A percentile compares a stretch with the other conserved stretches of the same genome.
These are phyloP conservation scores for Adansonia madagascariensis DNA, from an alignment of 441 rosid species.

Conservation along the genomic window DNA sequence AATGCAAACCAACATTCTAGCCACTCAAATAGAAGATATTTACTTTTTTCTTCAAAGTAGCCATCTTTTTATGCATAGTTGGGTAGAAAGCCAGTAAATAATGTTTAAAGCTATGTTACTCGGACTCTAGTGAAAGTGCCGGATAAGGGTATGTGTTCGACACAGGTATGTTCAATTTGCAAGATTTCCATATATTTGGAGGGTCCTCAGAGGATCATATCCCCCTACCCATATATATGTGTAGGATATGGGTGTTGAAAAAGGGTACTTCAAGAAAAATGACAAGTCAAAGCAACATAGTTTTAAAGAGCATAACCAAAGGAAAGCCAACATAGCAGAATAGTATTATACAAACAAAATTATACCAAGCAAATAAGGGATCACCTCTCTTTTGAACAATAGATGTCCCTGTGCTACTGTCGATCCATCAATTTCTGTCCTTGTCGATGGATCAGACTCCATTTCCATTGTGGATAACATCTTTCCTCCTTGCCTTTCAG, in stretches of 20 bases:
- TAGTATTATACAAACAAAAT: neutral
- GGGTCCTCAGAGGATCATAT: no score
- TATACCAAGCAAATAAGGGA: neutral
- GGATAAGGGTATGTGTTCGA: no score
- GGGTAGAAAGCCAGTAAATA: neutral
- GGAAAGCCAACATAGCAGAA: neutral
- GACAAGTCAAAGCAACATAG: no score
- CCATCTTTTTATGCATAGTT: neutral
- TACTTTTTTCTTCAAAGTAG: neutral
- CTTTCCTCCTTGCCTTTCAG: conserved; percentile 55
- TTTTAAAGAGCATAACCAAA: neutral
- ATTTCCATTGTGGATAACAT: conserved; percentile 63
- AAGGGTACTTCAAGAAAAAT: no score
- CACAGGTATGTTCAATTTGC: no score
- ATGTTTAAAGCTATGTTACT: no score
- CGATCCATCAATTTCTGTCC: conserved; percentile 41
- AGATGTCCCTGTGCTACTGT: conserved; percentile 44
- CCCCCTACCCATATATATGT: no score
- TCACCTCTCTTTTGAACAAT: conserved; percentile 72
- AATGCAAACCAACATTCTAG: neutral
- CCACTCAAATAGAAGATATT: neutral
- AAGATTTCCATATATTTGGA: no score
- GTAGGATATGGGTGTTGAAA: no score
- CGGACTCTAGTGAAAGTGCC: no score
- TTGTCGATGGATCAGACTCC: conserved; percentile 13